Conservation (phyloP, 2,329 filamentous ascomycete genomes). For the Colletotrichum neosansevieriae region DNA sequence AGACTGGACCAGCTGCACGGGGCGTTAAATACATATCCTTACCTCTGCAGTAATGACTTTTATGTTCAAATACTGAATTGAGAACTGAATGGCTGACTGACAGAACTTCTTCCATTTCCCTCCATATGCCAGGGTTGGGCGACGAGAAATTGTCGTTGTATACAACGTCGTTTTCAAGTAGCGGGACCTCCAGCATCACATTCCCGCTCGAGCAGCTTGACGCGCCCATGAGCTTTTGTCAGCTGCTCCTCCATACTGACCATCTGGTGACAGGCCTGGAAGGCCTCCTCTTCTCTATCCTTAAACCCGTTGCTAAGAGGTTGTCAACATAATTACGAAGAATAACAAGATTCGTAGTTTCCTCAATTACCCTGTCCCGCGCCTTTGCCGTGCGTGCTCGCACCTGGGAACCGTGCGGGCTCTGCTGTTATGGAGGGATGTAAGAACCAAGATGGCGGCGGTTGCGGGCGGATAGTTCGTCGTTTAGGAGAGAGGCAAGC, state of each 20-base stretch:
- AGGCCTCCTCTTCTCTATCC: conserved; percentile 63
- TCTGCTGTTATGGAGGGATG: not conserved
- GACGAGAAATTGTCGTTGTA: not conserved
- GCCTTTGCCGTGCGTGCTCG: not conserved
- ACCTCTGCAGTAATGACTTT: not conserved
- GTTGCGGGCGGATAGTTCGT: no score
- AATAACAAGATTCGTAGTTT: not conserved
- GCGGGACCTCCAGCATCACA: conserved; percentile 65
- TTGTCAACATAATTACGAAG: not conserved
- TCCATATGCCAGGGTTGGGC: not conserved
- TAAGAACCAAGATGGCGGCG: no score
- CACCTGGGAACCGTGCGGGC: not conserved
- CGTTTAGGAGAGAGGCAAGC: no score
- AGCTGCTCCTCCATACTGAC: conserved; percentile 76
- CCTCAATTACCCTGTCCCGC: not conserved
- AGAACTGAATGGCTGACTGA: not conserved
- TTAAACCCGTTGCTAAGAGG: not conserved
- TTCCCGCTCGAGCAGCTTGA: conserved; percentile 77
- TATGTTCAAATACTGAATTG: not conserved
- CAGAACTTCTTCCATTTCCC: not conserved
- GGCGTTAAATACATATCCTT: not conserved
- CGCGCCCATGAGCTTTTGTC: conserved; percentile 69
- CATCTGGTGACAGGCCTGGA: conserved; percentile 73
- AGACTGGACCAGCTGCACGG: not conserved
- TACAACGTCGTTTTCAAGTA: not conserved